phyloP scores from a whole-genome alignment of 2,329 filamentous ascomycete species.

The Ceratocystis papillata region DNA sequence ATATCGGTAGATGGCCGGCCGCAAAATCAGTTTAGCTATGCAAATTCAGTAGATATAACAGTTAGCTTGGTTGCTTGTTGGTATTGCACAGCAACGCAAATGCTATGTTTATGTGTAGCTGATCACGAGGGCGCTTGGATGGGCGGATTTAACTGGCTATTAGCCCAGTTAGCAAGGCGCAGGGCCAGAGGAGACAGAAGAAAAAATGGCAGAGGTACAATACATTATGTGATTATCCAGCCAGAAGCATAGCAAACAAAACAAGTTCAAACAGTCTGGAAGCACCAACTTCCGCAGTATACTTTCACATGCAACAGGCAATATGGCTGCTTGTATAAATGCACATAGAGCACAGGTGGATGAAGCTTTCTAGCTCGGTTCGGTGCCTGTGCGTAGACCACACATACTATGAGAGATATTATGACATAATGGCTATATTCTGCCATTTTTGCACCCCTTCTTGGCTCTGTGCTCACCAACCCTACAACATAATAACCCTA shows the following conservation, averaged over 20 bases:
- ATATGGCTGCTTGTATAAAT: neutral
- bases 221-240: neutral
- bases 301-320: neutral
- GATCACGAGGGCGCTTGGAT: neutral
- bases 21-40: too few species aligned
- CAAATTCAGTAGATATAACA: too few species aligned
- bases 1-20: too few species aligned
- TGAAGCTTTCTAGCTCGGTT: neutral
- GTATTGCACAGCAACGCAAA: neutral
- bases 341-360: neutral
- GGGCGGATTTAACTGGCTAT: neutral
- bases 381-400: neutral
- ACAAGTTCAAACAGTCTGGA: neutral
- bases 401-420: neutral
- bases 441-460: neutral
- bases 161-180: neutral
- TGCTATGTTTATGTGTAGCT: neutral
- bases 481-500: neutral
- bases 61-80: neutral
- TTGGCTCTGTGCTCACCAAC: neutral
- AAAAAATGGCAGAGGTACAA: neutral
- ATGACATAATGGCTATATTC: slow-evolving; percentile 9
- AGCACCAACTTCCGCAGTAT: neutral
- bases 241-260: neutral
- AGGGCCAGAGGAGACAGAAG: neutral